Conservation (phyloP, 176 grass and related monocot genomes). For the Cenchrus purpureus region DNA sequence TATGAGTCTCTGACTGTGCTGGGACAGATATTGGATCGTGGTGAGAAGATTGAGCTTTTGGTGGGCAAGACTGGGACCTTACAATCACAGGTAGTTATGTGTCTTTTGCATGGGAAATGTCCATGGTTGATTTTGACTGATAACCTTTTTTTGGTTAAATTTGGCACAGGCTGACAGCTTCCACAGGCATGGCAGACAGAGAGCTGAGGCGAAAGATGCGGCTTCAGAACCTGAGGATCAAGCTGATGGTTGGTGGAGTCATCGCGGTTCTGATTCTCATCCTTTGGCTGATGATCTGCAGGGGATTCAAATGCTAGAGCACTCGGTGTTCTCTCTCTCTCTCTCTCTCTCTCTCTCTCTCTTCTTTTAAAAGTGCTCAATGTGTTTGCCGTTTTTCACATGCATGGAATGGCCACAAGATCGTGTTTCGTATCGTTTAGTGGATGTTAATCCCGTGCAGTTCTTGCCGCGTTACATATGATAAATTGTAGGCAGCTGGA, state of each 20-base stretch:
- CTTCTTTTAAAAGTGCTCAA: background rate
- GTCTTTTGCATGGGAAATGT: background rate
- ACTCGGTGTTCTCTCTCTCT: background rate
- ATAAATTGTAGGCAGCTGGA: conserved; percentile 25
- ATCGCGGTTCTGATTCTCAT: conserved; percentile 61
- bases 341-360: background rate
- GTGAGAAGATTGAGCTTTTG: conserved; percentile 95
- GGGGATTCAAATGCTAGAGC: conserved; percentile 73
- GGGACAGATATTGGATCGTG: conserved; percentile 85
- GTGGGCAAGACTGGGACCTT: conserved; percentile 93
- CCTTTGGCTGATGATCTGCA: conserved; percentile 82
- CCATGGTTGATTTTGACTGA: background rate
- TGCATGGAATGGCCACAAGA: conserved; percentile 40
- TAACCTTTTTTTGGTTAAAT: background rate
- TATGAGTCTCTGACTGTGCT: background rate
- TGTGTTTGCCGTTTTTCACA: conserved; percentile 29
- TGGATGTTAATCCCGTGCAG: conserved; percentile 3
- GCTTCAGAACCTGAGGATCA: conserved; percentile 92
- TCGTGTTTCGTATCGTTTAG: background rate
- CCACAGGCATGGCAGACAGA: conserved; percentile 81
- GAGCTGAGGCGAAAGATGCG: conserved; percentile 96
- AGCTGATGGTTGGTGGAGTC: conserved; percentile 77
- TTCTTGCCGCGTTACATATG: conserved; percentile 4
- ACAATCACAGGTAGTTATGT: conserved; percentile 77
- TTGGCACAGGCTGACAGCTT: conserved; percentile 86